phyloP scores from a whole-genome alignment of 768 basidiomycete genomes.

The Chalciporus pseudorubinellus region DNA sequence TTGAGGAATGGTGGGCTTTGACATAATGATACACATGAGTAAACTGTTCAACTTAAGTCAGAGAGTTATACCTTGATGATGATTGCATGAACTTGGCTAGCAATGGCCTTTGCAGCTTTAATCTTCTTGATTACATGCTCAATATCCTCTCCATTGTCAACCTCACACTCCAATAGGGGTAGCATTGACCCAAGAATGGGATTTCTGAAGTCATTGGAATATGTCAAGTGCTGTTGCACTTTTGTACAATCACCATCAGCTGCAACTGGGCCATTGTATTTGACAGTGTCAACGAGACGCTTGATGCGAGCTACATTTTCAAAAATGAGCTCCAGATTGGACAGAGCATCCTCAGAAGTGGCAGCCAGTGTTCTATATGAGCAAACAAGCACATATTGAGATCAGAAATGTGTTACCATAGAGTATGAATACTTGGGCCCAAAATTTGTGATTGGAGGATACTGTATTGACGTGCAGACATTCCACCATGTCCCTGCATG shows the following conservation, averaged over 20 bases:
- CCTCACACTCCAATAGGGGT: slow-evolving; percentile 19
- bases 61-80: slow-evolving; percentile 21
- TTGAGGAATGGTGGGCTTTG: slow-evolving; percentile 10
- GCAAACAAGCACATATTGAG: background rate
- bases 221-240: slow-evolving; percentile 20
- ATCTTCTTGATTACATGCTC: slow-evolving; percentile 20
- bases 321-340: slow-evolving; percentile 25
- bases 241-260: slow-evolving; percentile 31
- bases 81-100: slow-evolving; percentile 28
- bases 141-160: slow-evolving; percentile 24
- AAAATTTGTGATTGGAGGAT: slow-evolving; percentile 4
- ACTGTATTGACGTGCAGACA: slow-evolving; percentile 15
- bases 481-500: slow-evolving; percentile 12
- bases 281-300: slow-evolving; percentile 17
- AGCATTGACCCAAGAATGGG: slow-evolving; percentile 27
- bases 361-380: slow-evolving; percentile 19
- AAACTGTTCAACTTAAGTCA: background rate
- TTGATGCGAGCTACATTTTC: slow-evolving; percentile 28
- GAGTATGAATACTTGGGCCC: background rate
- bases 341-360: slow-evolving; percentile 21
- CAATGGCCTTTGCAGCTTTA: slow-evolving; percentile 17
- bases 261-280: slow-evolving; percentile 24
- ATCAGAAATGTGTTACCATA: background rate
- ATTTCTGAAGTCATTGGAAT: slow-evolving; percentile 26
- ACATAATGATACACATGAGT: background rate